Percentiles rank a stretch among this genome's conserved stretches.
These are phyloP conservation scores for Rachicladosporium sp. DNA, from an alignment of 2,329 filamentous ascomycete genomes.

Conservation along the genomic window DNA sequence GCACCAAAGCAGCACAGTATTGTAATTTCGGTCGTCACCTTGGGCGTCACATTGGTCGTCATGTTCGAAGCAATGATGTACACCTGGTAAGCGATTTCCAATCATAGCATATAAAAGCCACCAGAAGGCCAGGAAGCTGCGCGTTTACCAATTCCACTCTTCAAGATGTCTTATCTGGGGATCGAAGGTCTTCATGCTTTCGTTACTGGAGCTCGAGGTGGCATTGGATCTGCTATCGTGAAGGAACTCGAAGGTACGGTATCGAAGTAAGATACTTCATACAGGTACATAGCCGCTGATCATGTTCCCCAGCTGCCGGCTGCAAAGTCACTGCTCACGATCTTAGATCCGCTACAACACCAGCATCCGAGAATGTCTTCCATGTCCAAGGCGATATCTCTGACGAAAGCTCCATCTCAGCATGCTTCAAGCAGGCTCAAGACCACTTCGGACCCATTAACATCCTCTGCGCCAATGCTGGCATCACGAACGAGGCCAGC, in stretches of 20 bases:
- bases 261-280: background rate
- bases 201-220: conserved; percentile 41
- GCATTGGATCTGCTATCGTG: conserved; percentile 39
- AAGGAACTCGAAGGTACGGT: conserved; percentile 39
- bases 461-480: conserved; percentile 42
- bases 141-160: too few relatives aligned
- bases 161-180: conserved; percentile 33
- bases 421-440: conserved; percentile 30
- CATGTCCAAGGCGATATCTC: conserved; percentile 36
- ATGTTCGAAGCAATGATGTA: too few relatives aligned
- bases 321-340: conserved; percentile 45
- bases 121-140: too few relatives aligned
- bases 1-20: too few relatives aligned
- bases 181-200: conserved; percentile 41
- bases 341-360: conserved; percentile 26
- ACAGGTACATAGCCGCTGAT: conserved; percentile 6
- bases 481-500: conserved; percentile 38
- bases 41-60: too few relatives aligned
- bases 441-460: conserved; percentile 38
- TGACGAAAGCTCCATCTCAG: conserved; percentile 33
- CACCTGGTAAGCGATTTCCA: too few relatives aligned
- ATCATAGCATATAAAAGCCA: too few relatives aligned
- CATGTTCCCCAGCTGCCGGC: conserved; percentile 30
- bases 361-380: conserved; percentile 25
- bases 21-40: too few relatives aligned